phyloP scores from a whole-genome alignment of 352 stramenopile species.

The Phytophthora citrophthora region DNA sequence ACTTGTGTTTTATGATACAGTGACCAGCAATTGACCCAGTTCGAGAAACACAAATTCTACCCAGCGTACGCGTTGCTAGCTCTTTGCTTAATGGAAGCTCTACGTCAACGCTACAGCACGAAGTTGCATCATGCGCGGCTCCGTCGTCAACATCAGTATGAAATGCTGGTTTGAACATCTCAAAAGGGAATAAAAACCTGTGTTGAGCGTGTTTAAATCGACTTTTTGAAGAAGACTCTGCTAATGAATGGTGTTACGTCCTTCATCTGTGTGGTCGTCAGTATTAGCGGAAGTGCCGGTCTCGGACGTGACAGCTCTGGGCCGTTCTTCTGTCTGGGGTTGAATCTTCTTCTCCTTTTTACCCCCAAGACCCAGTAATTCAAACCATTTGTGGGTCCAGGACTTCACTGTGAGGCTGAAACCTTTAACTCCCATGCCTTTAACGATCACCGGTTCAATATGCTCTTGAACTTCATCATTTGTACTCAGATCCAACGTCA shows the following conservation, averaged over 20 bases:
- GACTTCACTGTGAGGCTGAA: conserved; percentile 31
- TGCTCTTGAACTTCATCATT: conserved; percentile 33
- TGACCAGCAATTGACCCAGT: conserved; percentile 50
- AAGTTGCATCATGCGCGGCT: conserved; percentile 57
- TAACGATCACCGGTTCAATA: conserved; percentile 51
- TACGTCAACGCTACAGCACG: conserved; percentile 81
- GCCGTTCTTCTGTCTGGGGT: neutral
- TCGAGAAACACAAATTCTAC: conserved; percentile 77
- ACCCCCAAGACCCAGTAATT: conserved; percentile 26
- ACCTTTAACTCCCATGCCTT: conserved; percentile 54
- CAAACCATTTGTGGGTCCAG: conserved; percentile 34
- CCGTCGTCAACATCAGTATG: conserved; percentile 71
- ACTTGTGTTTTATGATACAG: conserved; percentile 13
- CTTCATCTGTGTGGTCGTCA: conserved; percentile 3
- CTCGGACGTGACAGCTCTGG: conserved; percentile 21
- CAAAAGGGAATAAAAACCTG: conserved; percentile 4
- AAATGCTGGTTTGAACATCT: conserved; percentile 34
- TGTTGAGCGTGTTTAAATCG: conserved; percentile 5
- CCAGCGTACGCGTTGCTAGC: conserved; percentile 73
- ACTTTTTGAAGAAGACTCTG: neutral
- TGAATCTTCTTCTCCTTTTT: conserved; percentile 35
- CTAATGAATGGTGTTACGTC: conserved; percentile 33
- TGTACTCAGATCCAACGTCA: conserved; percentile 41
- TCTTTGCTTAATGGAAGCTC: conserved; percentile 73
- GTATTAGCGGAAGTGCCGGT: neutral